Percentiles rank a stretch among this genome's conserved stretches.
Conservation (phyloP, 2,329 filamentous ascomycete genomes). For the Colletotrichum cuscutae region DNA sequence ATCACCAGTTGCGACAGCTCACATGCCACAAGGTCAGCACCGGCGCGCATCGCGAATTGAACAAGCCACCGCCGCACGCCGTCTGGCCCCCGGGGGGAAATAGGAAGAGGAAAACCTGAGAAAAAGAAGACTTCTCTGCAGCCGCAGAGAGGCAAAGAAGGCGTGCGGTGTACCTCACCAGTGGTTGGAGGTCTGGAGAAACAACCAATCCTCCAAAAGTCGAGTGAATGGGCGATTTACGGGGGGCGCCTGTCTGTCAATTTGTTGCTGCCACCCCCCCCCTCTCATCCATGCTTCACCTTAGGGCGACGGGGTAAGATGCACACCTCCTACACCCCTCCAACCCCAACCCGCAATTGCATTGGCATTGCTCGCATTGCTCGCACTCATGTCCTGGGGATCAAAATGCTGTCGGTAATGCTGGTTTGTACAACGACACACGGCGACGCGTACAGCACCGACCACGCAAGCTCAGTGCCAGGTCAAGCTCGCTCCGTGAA, state of each 20-base stretch:
- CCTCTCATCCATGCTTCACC: background rate
- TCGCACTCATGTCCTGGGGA: background rate
- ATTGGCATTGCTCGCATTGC: background rate
- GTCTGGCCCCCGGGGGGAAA: no score
- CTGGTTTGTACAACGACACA: background rate
- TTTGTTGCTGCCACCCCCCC: background rate
- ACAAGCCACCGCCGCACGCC: background rate
- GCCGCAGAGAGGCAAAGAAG: background rate
- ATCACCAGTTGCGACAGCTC: conserved; percentile 25
- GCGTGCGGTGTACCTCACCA: background rate
- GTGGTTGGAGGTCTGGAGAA: background rate
- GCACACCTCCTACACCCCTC: background rate
- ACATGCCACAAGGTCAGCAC: conserved; percentile 12
- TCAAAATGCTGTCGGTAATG: background rate
- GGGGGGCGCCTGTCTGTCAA: background rate
- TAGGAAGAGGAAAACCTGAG: background rate
- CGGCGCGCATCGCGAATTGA: background rate
- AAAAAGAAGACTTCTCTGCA: background rate
- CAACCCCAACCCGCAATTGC: background rate
- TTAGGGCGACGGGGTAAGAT: background rate
- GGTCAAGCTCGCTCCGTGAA: background rate
- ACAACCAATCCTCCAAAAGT: background rate
- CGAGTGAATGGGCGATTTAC: background rate
- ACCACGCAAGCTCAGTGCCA: background rate
- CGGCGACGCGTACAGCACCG: background rate